Base-by-base conservation (phyloP, 2,329 filamentous ascomycete genomes). In the Clonostachys sp. region DNA sequence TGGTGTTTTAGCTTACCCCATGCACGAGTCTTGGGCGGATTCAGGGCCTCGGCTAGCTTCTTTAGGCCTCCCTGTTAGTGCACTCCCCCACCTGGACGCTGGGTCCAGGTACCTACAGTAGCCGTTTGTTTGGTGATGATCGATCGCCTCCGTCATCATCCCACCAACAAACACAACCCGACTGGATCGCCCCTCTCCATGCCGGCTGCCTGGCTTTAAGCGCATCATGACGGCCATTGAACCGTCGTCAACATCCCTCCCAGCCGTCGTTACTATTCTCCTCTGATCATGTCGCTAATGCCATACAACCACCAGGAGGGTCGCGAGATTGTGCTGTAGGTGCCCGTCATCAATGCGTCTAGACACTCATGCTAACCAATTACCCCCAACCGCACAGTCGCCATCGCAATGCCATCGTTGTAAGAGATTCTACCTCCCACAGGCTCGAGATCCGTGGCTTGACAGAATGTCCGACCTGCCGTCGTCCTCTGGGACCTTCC, bases 401-500 rank as follows among this genome's bases (percentile, higher is more conserved):
- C 52, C 91, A 96, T 65, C 87, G 89, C 61, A 90, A 96, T 70
- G 87, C 91, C 18, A 84, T 99, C 48, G 94, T 99, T 41, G 84
- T 97, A 36, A 91, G 89, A 61, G 92, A 99, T 68, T 87, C 84
- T 42, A 77, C 83, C 33, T 96, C 91, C 7, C 86, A 86, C 53
- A 88, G 91, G 57, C 82, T 99, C 53, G 89, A 90, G 56, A 86
- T 96, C 45, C 86, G 88, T 51, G 84, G 75, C 50, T 71, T 91
- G 49, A 80, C 82, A 49, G 83, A 91, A 61, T 99, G 95, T 61
- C 94, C 95, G n/a, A 89, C 90, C 59, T 96, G 92, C 64, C 89
- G 91, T 62, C 86, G 88, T 46, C 83, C 89, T 16, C 78, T 84
- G 65, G 64, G 76, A 53, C 49, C 64, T 62, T 38, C 63, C 62